Conservation (phyloP, 2,329 filamentous ascomycete species). For the Cordyceps farinosa region DNA sequence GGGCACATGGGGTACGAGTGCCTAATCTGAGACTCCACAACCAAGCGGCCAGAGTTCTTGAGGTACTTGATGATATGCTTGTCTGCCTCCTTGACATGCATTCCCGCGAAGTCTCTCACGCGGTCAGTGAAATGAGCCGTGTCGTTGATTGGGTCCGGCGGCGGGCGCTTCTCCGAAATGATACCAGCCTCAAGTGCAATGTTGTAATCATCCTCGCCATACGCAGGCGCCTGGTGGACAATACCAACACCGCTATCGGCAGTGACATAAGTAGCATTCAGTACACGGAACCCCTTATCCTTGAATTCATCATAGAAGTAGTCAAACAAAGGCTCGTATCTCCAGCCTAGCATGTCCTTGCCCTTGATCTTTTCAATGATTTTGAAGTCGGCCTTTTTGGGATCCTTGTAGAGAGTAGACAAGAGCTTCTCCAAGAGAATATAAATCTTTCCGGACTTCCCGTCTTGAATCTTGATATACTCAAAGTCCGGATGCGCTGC, state of each 20-base stretch:
- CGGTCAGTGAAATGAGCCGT: constrained; percentile 73
- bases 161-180: constrained; percentile 69
- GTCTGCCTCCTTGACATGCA: constrained; percentile 89
- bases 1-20: constrained; percentile 95
- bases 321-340: constrained; percentile 82
- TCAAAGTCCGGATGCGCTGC: constrained; percentile 79
- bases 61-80: constrained; percentile 90
- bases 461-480: constrained; percentile 82
- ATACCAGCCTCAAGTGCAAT: constrained; percentile 73
- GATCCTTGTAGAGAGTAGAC: constrained; percentile 84
- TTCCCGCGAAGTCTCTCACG: constrained; percentile 76
- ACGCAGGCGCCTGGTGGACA: constrained; percentile 89
- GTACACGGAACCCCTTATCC: constrained; percentile 74
- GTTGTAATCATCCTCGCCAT: constrained; percentile 94
- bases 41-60: constrained; percentile 69
- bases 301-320: constrained; percentile 91
- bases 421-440: constrained; percentile 80
- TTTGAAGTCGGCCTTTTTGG: constrained; percentile 92
- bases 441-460: constrained; percentile 77
- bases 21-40: constrained; percentile 81
- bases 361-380: constrained; percentile 76
- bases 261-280: constrained; percentile 83
- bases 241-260: constrained; percentile 89
- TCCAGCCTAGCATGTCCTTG: constrained; percentile 81
- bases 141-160: constrained; percentile 90